Base-by-base conservation (phyloP, 805 yeast species). In the Cyberlindnera samutprakarnensis region DNA sequence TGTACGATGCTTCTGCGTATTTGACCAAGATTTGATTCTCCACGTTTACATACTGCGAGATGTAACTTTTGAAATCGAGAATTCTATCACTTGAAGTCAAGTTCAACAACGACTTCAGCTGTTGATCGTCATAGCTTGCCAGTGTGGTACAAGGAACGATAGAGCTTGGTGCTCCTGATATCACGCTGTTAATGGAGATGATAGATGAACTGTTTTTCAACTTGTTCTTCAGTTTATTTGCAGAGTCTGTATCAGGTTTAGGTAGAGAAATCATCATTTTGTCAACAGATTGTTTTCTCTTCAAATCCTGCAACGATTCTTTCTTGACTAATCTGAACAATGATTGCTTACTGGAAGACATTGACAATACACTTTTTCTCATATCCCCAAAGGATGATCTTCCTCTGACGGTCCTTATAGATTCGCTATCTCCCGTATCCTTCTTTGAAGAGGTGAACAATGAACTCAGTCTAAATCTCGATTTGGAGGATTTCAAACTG, bases 241-340 rank as follows among this genome's bases (percentile, higher is more conserved):
- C 61, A 12, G 81, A 68, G 10, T 64, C 65, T 23, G 67, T 69
- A 35, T 69, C 72, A 6, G 79, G 76, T 31, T 35, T 43, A 1
- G 84, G 85, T 35, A 72, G 53, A 4, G 83, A 75, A 12, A 77
- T 76, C 56, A 59, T 61, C 7, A 58, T 46, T 35, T 59, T 61
- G 32, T 55, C 61, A 28, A 54, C 22, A 6, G 44, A 31, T 16
- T 39, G 37, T 14, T 37, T 38, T 17, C 31, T 34, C 25, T 44
- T 46, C 17, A 48, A 31, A 18, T 49, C 52, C n/a, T 32, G 41
- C 0, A 44, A 27, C 4, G 52, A 44, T 5, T 46, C 51, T 31
- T 45, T 47, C 32, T 42, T 46, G 4, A 37, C 38, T 28, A 49
- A 27, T 37, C 45, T 30, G 26, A 45, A 39, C 14, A 49, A 37